Evolutionary conservation across 768 basidiomycete species (phyloP).

Genomic region (Lactarius hatsudake): DNA sequence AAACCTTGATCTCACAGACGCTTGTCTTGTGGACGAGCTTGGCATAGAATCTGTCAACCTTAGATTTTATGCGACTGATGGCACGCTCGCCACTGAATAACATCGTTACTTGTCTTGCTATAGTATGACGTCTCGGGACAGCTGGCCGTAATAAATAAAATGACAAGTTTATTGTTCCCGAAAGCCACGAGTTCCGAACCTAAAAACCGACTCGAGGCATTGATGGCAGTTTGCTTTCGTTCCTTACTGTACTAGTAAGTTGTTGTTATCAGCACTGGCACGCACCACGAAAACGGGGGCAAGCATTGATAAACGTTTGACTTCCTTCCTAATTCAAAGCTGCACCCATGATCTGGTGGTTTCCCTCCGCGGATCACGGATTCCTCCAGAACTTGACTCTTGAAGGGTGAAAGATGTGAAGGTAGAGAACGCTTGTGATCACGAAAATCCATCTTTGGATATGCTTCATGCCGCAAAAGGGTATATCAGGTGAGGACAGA

Average conservation of each 20-base stretch:
- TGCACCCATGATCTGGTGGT: background rate
- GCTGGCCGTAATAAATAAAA: background rate
- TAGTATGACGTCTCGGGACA: background rate
- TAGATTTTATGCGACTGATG: background rate
- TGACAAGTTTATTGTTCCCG: background rate
- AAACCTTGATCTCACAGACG: background rate
- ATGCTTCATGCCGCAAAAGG: background rate
- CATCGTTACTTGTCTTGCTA: no score
- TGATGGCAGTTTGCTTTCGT: background rate
- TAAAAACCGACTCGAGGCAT: background rate
- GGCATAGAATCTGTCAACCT: background rate
- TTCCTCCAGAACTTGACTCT: background rate
- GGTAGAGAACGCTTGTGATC: background rate
- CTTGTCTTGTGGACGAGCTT: background rate
- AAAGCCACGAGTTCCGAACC: no score
- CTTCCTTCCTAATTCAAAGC: background rate
- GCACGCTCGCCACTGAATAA: background rate
- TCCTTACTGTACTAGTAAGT: background rate
- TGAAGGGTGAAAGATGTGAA: background rate
- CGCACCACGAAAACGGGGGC: background rate
- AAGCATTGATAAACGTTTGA: background rate
- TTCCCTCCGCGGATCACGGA: background rate
- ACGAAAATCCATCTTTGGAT: background rate
- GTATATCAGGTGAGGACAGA: background rate
- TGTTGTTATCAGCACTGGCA: background rate